These are phyloP conservation scores for Leishmania braziliensis DNA, from an alignment of 208 protist species.

Conservation along the genomic window DNA sequence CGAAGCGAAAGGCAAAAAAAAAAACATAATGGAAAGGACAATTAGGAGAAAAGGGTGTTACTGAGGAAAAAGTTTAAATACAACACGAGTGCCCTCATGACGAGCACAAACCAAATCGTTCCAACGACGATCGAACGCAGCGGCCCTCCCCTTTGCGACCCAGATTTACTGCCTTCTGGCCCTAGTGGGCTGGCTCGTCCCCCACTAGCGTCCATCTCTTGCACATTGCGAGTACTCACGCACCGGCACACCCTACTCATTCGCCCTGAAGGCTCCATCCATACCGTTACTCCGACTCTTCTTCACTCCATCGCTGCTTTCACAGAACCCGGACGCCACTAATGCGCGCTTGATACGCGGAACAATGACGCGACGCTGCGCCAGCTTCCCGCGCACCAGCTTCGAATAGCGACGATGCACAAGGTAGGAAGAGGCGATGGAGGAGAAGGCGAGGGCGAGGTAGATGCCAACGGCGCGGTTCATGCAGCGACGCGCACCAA, in stretches of 20 bases:
- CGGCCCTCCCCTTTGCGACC: no score
- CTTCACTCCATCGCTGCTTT: not conserved
- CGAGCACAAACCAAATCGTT: no score
- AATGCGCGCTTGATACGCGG: constrained; percentile 23
- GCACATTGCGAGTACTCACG: no score
- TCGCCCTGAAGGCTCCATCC: no score
- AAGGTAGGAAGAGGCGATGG: constrained; percentile 20
- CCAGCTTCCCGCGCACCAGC: constrained; percentile 36
- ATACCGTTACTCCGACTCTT: not conserved
- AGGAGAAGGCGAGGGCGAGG: constrained; percentile 24
- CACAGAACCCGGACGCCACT: not conserved
- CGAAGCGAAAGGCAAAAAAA: not conserved
- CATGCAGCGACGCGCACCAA: constrained; percentile 46
- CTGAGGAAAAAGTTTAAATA: no score
- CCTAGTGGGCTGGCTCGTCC: no score
- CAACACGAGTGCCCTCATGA: not conserved
- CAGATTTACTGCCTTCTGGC: no score
- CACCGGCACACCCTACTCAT: no score
- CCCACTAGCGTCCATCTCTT: no score
- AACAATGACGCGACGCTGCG: constrained; percentile 36
- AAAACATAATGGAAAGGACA: not conserved
- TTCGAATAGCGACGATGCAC: constrained; percentile 48
- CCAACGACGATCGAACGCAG: no score
- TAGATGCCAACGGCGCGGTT: constrained; percentile 50
- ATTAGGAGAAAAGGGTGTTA: not conserved